A percentile compares a stretch with the other conserved stretches of the same genome.
Conservation (phyloP, 2,329 filamentous ascomycete species). For the Hirsutella minnesotensis region DNA sequence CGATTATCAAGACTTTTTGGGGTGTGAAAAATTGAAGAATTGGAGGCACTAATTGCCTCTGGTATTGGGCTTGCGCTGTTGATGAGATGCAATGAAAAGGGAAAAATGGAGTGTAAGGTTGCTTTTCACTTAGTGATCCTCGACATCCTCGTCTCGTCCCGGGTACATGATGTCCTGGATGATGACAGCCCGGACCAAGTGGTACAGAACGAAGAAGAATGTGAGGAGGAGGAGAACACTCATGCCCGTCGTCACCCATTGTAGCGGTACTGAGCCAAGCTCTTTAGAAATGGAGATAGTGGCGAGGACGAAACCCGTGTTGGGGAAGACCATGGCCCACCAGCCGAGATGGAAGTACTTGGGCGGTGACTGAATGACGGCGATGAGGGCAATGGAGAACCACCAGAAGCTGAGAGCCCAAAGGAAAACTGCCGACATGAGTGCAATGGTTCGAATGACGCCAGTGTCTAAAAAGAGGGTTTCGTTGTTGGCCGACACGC, state of each 20-base stretch:
- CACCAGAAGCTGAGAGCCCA: slow-evolving; percentile 53
- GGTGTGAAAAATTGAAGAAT: no score
- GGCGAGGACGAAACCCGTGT: slow-evolving; percentile 45
- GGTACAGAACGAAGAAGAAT: slow-evolving; percentile 31
- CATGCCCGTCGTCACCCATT: slow-evolving; percentile 38
- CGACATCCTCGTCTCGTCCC: slow-evolving; percentile 40
- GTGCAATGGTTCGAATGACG: slow-evolving; percentile 32
- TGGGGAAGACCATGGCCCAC: slow-evolving; percentile 54
- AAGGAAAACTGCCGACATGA: slow-evolving; percentile 42
- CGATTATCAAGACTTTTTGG: neutral
- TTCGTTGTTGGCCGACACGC: slow-evolving; percentile 29
- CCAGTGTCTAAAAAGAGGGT: slow-evolving; percentile 28
- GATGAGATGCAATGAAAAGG: neutral
- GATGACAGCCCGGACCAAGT: slow-evolving; percentile 32
- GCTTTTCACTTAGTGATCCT: slow-evolving; percentile 20
- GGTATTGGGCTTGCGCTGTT: neutral
- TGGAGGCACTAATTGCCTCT: neutral
- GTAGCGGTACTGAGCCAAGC: slow-evolving; percentile 30
- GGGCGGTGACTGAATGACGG: slow-evolving; percentile 23
- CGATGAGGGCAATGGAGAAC: slow-evolving; percentile 31
- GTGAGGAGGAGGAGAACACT: slow-evolving; percentile 29
- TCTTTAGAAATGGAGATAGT: slow-evolving; percentile 41
- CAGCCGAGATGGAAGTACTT: slow-evolving; percentile 48
- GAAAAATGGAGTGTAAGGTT: neutral
- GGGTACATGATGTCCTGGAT: slow-evolving; percentile 45